Percentiles rank a stretch among this genome's conserved stretches.
Evolutionary conservation across 345 rosid genomes (phyloP).

Genomic region (Erucastrum elatum): DNA sequence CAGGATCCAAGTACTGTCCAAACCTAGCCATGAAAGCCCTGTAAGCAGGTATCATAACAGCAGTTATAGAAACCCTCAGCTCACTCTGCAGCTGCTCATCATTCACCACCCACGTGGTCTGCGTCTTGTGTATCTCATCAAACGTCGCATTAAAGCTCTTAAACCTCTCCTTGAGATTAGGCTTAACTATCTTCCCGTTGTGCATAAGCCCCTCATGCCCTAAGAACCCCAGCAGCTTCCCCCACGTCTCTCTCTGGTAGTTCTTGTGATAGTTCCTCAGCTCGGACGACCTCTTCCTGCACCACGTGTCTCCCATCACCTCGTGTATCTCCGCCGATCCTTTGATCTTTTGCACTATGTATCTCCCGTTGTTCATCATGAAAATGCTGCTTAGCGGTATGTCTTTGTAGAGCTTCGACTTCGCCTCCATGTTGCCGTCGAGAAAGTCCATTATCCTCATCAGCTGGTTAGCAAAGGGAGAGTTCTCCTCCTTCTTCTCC

Average conservation of each 20-base stretch:
- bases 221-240: conserved; percentile 65
- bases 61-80: conserved; percentile 81
- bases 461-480: conserved; percentile 53
- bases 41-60: conserved; percentile 79
- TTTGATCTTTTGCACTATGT: conserved; percentile 79
- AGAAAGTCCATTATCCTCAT: conserved; percentile 68
- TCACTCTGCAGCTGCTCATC: conserved; percentile 94
- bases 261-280: conserved; percentile 74
- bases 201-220: conserved; percentile 64
- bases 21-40: conserved; percentile 79
- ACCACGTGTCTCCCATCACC: conserved; percentile 70
- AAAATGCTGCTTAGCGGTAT: conserved; percentile 65
- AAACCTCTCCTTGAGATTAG: conserved; percentile 81
- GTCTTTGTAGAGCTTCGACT: conserved; percentile 74
- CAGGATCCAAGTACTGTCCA: conserved; percentile 64
- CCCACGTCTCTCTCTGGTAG: conserved; percentile 89
- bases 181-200: conserved; percentile 76
- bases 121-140: conserved; percentile 90
- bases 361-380: conserved; percentile 99
- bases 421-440: conserved; percentile 59
- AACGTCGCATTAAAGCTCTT: conserved; percentile 81
- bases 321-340: conserved; percentile 62
- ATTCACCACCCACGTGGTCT: conserved; percentile 78
- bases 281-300: conserved; percentile 67
- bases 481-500: conserved; percentile 18